Evolutionary conservation across 1,139 yeast species (phyloP).

Genomic region (Candida mesenterica): DNA sequence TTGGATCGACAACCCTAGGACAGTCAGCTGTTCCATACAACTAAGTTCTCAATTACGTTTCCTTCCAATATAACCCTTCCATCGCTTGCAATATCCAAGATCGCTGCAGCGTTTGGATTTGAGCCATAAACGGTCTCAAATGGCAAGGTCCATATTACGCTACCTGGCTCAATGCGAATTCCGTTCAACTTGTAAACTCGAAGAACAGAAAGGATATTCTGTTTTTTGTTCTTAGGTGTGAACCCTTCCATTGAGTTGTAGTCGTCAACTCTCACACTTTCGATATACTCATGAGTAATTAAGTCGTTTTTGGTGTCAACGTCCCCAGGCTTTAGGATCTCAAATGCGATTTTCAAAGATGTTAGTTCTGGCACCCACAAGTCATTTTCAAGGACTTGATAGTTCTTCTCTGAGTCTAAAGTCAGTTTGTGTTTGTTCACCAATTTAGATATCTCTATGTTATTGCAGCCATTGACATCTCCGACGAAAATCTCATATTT

Average conservation of each 20-base stretch:
- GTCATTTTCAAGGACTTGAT: constrained; percentile 21
- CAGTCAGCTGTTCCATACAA: too few relatives aligned
- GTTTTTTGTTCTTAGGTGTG: constrained; percentile 14
- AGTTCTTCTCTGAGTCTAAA: constrained; percentile 3
- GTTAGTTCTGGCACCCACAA: constrained; percentile 36
- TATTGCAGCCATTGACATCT: constrained; percentile 23
- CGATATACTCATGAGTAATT: constrained; percentile 27
- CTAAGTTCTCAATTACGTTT: constrained; percentile 35
- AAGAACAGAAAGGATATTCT: constrained; percentile 16
- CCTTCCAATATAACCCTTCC: constrained; percentile 34
- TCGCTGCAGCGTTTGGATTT: constrained; percentile 7
- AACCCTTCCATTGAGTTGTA: constrained; percentile 11
- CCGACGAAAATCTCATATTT: constrained; percentile 35
- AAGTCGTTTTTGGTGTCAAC: constrained; percentile 30
- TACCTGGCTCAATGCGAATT: constrained; percentile 21
- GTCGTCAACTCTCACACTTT: constrained; percentile 14
- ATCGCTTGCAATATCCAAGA: constrained; percentile 22
- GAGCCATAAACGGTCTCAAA: constrained; percentile 11
- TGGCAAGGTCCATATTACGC: constrained; percentile 32
- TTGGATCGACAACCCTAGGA: too few relatives aligned
- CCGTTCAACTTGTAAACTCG: constrained; percentile 40
- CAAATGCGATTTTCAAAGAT: constrained; percentile 38
- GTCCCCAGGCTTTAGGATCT: constrained; percentile 29
- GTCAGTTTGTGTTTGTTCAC: constrained; percentile 14
- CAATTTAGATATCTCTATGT: constrained; percentile 24